Percentiles rank a stretch among this genome's conserved stretches.
Evolutionary conservation across 2,329 filamentous ascomycete species (phyloP).

Genomic region (Cryphonectria radicalis): DNA sequence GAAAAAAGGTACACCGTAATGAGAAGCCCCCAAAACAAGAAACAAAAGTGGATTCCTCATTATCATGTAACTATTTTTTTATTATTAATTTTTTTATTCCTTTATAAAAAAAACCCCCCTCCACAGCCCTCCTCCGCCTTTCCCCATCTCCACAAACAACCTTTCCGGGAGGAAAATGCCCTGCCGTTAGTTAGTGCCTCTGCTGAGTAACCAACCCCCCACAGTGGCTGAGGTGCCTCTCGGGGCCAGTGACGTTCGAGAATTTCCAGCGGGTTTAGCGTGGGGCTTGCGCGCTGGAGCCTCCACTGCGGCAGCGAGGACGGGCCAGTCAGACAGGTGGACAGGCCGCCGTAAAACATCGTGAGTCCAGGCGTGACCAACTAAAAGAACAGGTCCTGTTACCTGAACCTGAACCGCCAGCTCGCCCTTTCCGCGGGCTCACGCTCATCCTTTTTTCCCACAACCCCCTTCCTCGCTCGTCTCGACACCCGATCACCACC

Average conservation of each 20-base stretch:
- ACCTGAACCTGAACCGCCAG: constrained; percentile 1
- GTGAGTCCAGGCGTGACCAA: constrained; percentile 29
- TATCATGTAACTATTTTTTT: not conserved
- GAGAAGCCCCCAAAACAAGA: not conserved
- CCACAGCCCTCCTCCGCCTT: not conserved
- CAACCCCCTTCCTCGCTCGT: constrained; percentile 3
- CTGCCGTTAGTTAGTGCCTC: not conserved
- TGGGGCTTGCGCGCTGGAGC: constrained; percentile 5
- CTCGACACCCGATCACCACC: constrained; percentile 3
- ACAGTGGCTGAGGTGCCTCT: not conserved
- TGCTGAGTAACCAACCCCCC: not conserved
- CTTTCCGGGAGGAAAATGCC: not conserved
- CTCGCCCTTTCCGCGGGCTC: constrained; percentile 6
- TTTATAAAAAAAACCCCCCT: not conserved
- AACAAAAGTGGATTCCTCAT: not conserved
- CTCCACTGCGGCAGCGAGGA: constrained; percentile 20
- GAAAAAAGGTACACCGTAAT: no score
- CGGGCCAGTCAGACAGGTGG: constrained; percentile 24
- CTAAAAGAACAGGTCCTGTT: constrained; percentile 5
- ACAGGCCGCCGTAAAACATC: constrained; percentile 28
- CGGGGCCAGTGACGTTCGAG: not conserved
- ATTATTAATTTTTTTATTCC: no score
- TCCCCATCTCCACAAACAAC: no score
- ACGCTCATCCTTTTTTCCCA: not conserved
- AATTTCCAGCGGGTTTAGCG: constrained; percentile 1